Base-by-base conservation (phyloP, 1,284 basidiomycete genomes). In the Neonothopanus nambi region DNA sequence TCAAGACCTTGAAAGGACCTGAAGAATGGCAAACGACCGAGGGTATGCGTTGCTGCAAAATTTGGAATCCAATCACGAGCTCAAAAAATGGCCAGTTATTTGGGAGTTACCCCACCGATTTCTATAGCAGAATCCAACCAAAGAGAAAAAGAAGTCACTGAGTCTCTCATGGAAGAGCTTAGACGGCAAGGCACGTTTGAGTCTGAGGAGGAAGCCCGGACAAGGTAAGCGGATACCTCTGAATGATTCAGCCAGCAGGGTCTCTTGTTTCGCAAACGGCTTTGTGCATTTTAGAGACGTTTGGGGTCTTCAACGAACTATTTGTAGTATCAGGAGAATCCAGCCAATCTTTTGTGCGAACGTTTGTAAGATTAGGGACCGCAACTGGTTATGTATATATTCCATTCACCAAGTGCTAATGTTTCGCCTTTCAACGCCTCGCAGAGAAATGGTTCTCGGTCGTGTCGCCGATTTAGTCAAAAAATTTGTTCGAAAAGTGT, bases 401-500 rank as follows among this genome's bases (percentile, higher is more conserved):
- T n/a, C 17, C 28, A 7, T 28, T 30, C 24, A 45, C 15, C 43
- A 28, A 33, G 13, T 33, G 24, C 17, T 45, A 24, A 30, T 17
- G 15, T 28, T 45, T 17, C 24, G 24, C 43, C 17, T 30, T 45
- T 17, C 18, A 21, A n/a, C 9, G 13, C 42, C 21, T 26, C 37
- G n/a, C 39, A 98, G 95, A 75, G 96, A 99, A 76, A 83, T 91
- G 57, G 93, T 98, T 17, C 80, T 99, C 21, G 95, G 93, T 26
- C 89, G 92, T 57, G 84, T 99, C 44, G 87, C 93, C 54, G 84
- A 88, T 52, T 81, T 98, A 42, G 94, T 98, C 58, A 94, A 95
- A 75, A 88, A 92, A 67, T 99, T 99, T 69, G 97, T 99, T 42
- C 86, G 86, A 66, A 84, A 85, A 59, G 88, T 95, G 2, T 90